Evolutionary conservation across 495 filamentous ascomycete species (phyloP), one percentile per base, ranked within the genome.

Genomic region (Tuber borchii): DNA sequence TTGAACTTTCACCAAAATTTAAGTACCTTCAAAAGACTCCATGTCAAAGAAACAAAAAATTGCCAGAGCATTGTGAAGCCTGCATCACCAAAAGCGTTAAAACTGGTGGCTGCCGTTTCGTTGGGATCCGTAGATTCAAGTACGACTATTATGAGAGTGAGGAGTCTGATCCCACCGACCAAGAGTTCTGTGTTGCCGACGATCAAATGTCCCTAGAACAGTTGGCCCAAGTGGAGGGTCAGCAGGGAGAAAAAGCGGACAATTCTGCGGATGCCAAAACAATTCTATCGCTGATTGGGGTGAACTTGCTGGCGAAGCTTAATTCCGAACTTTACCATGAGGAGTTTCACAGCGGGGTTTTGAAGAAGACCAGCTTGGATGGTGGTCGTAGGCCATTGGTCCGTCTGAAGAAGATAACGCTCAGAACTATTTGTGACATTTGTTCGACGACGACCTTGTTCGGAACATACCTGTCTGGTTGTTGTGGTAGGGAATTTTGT

Each of bases 401-500:
- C 37, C 73, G 82, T 10, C 76, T 83, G 7, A 72, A 73, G n/a
- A 34, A 69, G 31, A 70, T 45, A 17, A 79, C 81, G 14, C 69
- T 76, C 20, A 72, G 83, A 14, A 75, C 75, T 31, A 69, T 76
- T 42, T 84, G 83, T 40, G 83, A 84, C 51, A 65, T 73, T 19
- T 84, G 83, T 34, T 69, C 75, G 46, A 80, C 83, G 16, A 78
- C 76, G 7, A 82, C 82, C 51, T 82, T 80, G 48, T 76, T 84
- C 44, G 82, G 83, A 39, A 61, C 73, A 42, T 84, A 81, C 40
- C 68, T 84, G 37, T 84, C 83, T 70, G 81, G 83, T 2, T 77
- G 81, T 46, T 84, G 83, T 12, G 83, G 83, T 7, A 72, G 42
- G 16, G 83, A 84, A 74, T 72, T 77, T 26, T 84, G 83, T 73